These are phyloP conservation scores for Dentipellis sp. DNA, from an alignment of 768 basidiomycete genomes.

Conservation along the genomic window DNA sequence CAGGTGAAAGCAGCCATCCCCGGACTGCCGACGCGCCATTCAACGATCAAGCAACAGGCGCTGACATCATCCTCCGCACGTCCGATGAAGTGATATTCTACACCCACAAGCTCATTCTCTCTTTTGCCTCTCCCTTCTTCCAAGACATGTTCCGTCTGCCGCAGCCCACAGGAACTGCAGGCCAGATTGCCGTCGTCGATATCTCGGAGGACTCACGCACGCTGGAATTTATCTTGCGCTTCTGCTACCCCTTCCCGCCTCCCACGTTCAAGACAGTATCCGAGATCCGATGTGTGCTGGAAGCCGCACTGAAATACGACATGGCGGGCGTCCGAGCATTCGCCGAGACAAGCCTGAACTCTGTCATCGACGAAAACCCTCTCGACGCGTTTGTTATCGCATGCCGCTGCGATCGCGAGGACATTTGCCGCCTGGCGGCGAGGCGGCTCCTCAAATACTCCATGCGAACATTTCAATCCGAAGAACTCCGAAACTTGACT, in stretches of 20 bases:
- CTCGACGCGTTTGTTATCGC: not conserved
- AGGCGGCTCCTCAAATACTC: not conserved
- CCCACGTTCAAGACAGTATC: not conserved
- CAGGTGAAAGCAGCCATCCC: not conserved
- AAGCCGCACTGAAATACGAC: not conserved
- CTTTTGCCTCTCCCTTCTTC: not conserved
- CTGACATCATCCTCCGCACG: not conserved
- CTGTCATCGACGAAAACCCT: not conserved
- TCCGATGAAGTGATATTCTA: not conserved
- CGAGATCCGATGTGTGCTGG: not conserved
- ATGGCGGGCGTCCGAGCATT: not conserved
- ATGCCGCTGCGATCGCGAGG: not conserved
- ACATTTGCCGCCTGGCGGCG: not conserved
- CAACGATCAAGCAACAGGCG: not conserved
- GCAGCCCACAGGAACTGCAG: not conserved
- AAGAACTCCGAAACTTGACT: no score
- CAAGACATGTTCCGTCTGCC: not conserved
- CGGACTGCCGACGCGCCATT: not conserved
- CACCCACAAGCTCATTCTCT: not conserved
- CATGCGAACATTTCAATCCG: no score
- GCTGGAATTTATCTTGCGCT: not conserved
- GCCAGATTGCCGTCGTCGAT: not conserved
- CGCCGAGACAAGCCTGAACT: not conserved
- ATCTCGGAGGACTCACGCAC: not conserved
- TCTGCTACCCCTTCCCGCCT: not conserved